Conservation (phyloP, 129 eudicot genomes). For the Flaveria trinervia region DNA sequence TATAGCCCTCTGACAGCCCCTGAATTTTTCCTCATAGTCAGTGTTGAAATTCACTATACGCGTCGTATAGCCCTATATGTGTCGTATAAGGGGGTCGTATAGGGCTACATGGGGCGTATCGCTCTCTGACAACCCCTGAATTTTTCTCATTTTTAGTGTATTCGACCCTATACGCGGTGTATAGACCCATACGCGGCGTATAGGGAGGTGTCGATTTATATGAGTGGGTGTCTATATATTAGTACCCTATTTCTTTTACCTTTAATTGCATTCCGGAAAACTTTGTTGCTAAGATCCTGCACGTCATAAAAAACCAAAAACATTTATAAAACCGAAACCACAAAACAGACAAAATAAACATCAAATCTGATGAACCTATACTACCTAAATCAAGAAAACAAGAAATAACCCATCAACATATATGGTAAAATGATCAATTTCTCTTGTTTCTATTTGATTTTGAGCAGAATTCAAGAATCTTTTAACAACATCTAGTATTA, state of each 20-base stretch:
- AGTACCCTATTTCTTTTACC: conserved; percentile 44
- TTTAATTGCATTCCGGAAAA: conserved; percentile 64
- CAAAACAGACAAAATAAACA: background rate
- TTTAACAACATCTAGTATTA: background rate
- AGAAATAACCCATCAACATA: conserved; percentile 3
- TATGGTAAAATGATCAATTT: background rate
- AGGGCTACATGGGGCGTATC: too few relatives aligned
- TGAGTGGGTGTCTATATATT: too few relatives aligned
- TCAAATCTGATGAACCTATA: background rate
- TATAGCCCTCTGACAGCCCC: too few relatives aligned
- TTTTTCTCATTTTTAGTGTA: too few relatives aligned
- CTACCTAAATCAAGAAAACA: background rate
- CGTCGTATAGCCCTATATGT: too few relatives aligned
- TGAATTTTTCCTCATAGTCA: too few relatives aligned
- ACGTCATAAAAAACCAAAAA: conserved; percentile 25
- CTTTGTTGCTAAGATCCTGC: conserved; percentile 75
- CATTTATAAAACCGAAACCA: background rate
- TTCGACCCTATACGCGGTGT: too few relatives aligned
- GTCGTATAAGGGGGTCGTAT: too few relatives aligned
- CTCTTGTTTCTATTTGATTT: background rate
- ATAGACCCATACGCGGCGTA: too few relatives aligned
- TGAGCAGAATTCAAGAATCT: background rate
- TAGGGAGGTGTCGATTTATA: too few relatives aligned
- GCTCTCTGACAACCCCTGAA: too few relatives aligned
- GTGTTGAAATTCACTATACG: too few relatives aligned